Base-by-base conservation (phyloP, 306 rosid species). In the Vigna nakashimae region DNA sequence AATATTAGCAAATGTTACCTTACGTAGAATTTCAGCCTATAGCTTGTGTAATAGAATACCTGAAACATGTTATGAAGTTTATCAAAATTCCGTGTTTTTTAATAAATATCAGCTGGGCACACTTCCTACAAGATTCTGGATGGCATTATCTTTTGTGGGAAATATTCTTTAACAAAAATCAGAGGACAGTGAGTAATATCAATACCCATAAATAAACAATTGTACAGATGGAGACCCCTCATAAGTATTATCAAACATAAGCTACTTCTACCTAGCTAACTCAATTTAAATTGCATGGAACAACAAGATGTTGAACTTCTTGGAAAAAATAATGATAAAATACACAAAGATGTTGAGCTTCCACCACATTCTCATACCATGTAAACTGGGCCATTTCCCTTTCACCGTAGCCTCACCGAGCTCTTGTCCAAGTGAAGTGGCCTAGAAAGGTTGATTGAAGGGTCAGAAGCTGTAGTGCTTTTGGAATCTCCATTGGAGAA, bases 221-320 rank as follows among this genome's bases (percentile, higher is more conserved):
- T 70, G 17, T 60, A 79, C 89, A 82, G 76, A 79, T 79, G 73
- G 49, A 60, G 77, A 72, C 16, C 34, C 66, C 45, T 59, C 69
- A 77, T 43, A 66, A 73, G 40, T 71, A 75, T 38, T 65, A 70
- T 26, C 65, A 81, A 75, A 82, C 80, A 60, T 12, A 79, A 82
- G 64, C 86, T 71, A 79, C 79, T 15, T 70, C 75, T 82, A 53
- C 17, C 66, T 71, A 51, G 50, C 50, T 69, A 74, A 76, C 75
- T 66, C 34, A 70, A 68, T 72, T 46, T 83, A 72, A 69, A 69
- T 32, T 79, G 62, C 50, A 69, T 17, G 85, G 85, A 86, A 84
- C 93, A 89, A 94, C 89, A 83, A 87, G 93, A 84, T 56, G 95
- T 90, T 90, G 95, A 90, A 82, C 90, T 77, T 87, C 84, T 66